These are phyloP conservation scores for Sanghuangporus sanghuang DNA, from an alignment of 1,284 basidiomycete genomes.

Conservation along the genomic window DNA sequence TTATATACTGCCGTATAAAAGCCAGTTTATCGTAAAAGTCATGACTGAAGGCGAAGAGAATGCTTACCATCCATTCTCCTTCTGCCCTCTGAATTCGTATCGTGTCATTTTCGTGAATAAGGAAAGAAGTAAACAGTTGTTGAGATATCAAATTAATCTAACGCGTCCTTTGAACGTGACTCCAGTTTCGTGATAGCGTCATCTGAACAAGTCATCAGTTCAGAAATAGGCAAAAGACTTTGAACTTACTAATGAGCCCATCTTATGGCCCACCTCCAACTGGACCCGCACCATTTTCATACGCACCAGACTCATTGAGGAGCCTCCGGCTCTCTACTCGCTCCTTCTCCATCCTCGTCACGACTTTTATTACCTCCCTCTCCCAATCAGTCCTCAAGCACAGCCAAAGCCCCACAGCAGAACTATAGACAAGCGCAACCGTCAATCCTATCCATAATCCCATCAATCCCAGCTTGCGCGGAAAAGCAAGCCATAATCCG, in stretches of 20 bases:
- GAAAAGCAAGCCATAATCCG: conserved; percentile 65
- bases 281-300: not conserved
- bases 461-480: conserved; percentile 43
- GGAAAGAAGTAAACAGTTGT: too few species aligned
- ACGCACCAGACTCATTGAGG: not conserved
- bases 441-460: conserved; percentile 73
- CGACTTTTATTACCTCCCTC: conserved; percentile 47
- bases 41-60: too few species aligned
- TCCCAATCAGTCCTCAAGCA: conserved; percentile 62
- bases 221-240: too few species aligned
- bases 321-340: not conserved
- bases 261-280: not conserved
- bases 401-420: conserved; percentile 53
- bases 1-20: too few species aligned
- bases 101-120: too few species aligned
- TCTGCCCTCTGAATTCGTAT: too few species aligned
- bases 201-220: too few species aligned
- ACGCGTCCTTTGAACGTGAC: too few species aligned
- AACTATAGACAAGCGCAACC: conserved; percentile 63
- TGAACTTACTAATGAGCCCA: not conserved
- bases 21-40: too few species aligned
- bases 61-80: too few species aligned
- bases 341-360: conserved; percentile 39
- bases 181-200: too few species aligned
- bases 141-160: too few species aligned